Base-by-base conservation (phyloP, 805 yeast genomes). In the Candida jianshihensis region DNA sequence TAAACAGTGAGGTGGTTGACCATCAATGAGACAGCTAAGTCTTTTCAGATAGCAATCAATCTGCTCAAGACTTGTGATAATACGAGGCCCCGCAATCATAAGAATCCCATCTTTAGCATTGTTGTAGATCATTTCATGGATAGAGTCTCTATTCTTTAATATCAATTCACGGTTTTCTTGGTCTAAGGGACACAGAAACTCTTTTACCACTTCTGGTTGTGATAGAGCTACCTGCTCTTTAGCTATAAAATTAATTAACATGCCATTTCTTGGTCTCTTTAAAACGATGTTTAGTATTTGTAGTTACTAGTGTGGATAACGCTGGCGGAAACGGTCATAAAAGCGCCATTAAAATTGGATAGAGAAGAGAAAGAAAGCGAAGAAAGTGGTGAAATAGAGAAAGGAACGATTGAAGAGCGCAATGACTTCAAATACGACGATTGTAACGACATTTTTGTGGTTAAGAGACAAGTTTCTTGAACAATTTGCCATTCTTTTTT, bases 61-160 rank as follows among this genome's bases (percentile, higher is more conserved):
- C 11, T 21, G 24, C 24, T 21, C 11, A 12, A 7, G 14, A 28
- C 53, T 51, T 4, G 41, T 48, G 6, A 68, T 51, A 21, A 38
- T 44, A 0, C 57, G 34, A 0, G 75, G 73, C 0, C 75, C 75
- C 2, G 30, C 34, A 10, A 35, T 25, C 6, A 30, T n/a, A 14
- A 20, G 11, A 6, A 15, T n/a, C 11, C 13, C 13, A 16, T 15
- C 15, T 14, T 14, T 19, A 11, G n/a, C 14, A 5, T 11, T 24
- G 7, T 9, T 26, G 19, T 10, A 12, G 12, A 25, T 11, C 9
- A 9, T 11, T 9, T n/a, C 25, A 5, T 8, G 4, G 6, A 26
- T 26, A 6, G 4, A 12, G 4, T 6, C 12, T 22, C 36, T 28
- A 4, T 24, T 6, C 3, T 18, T 6, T 15, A 19, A 10, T 4